Percentiles rank a stretch among this genome's conserved stretches.
Conservation (phyloP, 768 basidiomycete genomes). For the Suillus variegatus region DNA sequence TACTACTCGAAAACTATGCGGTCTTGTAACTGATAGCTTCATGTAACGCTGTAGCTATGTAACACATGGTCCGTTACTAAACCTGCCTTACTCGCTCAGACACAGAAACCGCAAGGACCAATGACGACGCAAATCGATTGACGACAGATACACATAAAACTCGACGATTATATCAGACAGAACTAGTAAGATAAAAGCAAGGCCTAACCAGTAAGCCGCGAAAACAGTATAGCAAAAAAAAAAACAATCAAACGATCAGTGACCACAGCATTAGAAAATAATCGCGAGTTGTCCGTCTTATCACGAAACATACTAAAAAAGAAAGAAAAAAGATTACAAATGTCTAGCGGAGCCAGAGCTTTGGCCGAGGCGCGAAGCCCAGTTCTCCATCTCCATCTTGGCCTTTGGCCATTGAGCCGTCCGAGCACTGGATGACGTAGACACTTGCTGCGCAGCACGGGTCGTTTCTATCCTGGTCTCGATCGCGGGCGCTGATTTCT, state of each 20-base stretch:
- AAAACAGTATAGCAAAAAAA: slow-evolving; percentile 3
- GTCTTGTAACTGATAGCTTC: no score
- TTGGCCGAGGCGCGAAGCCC: slow-evolving; percentile 30
- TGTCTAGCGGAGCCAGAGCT: slow-evolving; percentile 32
- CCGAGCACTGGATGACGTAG: slow-evolving; percentile 29
- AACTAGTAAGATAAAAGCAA: slow-evolving; percentile 6
- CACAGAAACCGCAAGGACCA: not conserved
- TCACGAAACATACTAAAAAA: not conserved
- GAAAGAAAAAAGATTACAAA: slow-evolving; percentile 21
- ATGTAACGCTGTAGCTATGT: not conserved
- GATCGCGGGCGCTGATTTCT: slow-evolving; percentile 13
- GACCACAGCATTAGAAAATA: slow-evolving; percentile 5
- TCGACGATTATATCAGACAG: not conserved
- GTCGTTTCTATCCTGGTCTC: slow-evolving; percentile 14
- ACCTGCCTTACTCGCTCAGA: not conserved
- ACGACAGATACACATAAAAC: slow-evolving; percentile 1
- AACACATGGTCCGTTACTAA: not conserved
- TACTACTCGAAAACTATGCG: not conserved
- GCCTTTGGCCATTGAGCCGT: slow-evolving; percentile 33
- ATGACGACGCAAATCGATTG: not conserved
- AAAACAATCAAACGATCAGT: not conserved
- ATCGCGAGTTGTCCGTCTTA: not conserved
- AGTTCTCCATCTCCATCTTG: slow-evolving; percentile 34
- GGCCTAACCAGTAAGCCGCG: not conserved
- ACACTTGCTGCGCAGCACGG: slow-evolving; percentile 15